Percentiles rank a stretch among this genome's conserved stretches.
Evolutionary conservation across 192 early-diverging fungal genomes (phyloP).

Genomic region (Spizellomyces punctatus): DNA sequence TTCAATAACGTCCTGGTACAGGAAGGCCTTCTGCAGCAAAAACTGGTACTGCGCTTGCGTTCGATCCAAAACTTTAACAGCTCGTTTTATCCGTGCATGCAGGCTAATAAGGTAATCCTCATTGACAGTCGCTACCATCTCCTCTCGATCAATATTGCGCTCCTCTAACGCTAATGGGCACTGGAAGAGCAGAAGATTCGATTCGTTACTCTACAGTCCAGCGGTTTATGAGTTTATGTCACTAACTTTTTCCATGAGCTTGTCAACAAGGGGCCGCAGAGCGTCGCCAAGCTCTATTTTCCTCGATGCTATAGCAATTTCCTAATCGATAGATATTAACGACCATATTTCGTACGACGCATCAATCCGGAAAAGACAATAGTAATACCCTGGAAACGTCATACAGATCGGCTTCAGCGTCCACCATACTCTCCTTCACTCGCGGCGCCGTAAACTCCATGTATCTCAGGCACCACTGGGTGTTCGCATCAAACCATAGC

Average conservation of each 20-base stretch:
- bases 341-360: too few species aligned
- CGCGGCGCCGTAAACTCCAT: constrained; percentile 69
- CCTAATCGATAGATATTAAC: background rate
- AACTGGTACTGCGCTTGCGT: constrained; percentile 81
- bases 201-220: background rate
- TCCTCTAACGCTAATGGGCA: constrained; percentile 51
- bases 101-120: constrained; percentile 68
- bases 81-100: constrained; percentile 74
- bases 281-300: constrained; percentile 45
- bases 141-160: constrained; percentile 26
- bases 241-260: constrained; percentile 55
- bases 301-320: constrained; percentile 50
- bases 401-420: constrained; percentile 81
- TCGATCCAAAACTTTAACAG: constrained; percentile 67
- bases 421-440: constrained; percentile 79
- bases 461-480: constrained; percentile 59
- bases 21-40: constrained; percentile 74
- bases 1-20: constrained; percentile 78
- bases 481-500: constrained; percentile 78
- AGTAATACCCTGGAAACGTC: constrained; percentile 55
- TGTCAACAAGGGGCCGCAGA: constrained; percentile 64
- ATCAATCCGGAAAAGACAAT: background rate
- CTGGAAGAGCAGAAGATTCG: constrained; percentile 9
- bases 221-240: background rate
- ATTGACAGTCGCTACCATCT: constrained; percentile 43